phyloP scores from a whole-genome alignment of 495 filamentous ascomycete genomes.

The Penicillium manginii region DNA sequence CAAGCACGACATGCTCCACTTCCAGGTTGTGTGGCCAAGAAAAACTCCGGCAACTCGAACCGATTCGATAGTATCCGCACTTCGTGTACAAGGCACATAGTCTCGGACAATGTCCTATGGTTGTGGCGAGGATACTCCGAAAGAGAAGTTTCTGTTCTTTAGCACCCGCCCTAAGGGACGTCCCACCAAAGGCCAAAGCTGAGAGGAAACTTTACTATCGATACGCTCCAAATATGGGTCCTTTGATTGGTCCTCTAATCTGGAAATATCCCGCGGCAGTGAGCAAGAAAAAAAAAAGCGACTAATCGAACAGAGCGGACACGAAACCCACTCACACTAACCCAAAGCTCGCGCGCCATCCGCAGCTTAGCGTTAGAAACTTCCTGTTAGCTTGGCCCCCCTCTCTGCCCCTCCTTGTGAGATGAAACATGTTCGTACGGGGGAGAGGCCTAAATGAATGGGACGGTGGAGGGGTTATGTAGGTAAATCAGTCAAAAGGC shows the following conservation, averaged over 20 bases:
- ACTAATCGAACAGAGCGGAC: conserved; percentile 15
- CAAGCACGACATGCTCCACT: conserved; percentile 15
- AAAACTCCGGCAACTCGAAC: no score
- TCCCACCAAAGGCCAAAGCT: conserved; percentile 1
- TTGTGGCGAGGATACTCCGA: conserved; percentile 2
- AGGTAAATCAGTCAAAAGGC: conserved; percentile 23
- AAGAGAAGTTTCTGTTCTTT: neutral
- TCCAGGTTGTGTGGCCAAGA: conserved; percentile 9
- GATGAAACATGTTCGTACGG: conserved; percentile 25
- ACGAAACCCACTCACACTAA: conserved; percentile 11
- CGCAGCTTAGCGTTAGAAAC: conserved; percentile 13
- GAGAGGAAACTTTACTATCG: conserved; percentile 5
- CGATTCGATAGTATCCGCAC: neutral
- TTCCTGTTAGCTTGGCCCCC: conserved; percentile 6
- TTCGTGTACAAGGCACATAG: neutral
- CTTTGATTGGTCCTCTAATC: conserved; percentile 8
- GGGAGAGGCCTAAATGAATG: neutral
- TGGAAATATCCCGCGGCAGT: conserved; percentile 18
- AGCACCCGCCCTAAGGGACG: neutral
- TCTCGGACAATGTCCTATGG: neutral
- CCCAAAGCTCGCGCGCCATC: conserved; percentile 26
- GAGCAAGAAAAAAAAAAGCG: conserved; percentile 10
- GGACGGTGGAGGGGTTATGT: conserved; percentile 13
- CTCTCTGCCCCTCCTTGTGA: conserved; percentile 9
- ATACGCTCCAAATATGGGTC: conserved; percentile 3